Evolutionary conservation across 2,329 filamentous ascomycete species (phyloP).

Genomic region (Bipolaris cookei): DNA sequence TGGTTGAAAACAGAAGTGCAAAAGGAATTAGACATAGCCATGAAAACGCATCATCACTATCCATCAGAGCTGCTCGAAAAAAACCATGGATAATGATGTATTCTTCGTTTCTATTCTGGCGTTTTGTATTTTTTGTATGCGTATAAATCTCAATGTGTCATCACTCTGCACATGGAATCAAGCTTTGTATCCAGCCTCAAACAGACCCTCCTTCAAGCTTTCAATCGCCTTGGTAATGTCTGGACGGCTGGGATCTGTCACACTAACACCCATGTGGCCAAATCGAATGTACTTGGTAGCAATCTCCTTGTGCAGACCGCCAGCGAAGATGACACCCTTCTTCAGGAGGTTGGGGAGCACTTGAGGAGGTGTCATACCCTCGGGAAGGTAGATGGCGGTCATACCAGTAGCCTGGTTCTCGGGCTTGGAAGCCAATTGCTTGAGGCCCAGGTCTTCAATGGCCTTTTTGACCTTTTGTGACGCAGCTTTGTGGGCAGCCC

Average conservation of each 20-base stretch:
- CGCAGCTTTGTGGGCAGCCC: constrained; percentile 77
- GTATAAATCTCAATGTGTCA: background rate
- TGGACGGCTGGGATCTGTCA: constrained; percentile 77
- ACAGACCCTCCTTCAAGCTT: constrained; percentile 75
- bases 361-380: constrained; percentile 79
- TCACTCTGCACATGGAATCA: constrained; percentile 3
- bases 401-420: constrained; percentile 96
- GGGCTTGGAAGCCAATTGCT: constrained; percentile 82
- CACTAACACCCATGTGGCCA: constrained; percentile 96
- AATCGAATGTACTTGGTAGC: constrained; percentile 92
- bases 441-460: constrained; percentile 78
- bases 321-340: constrained; percentile 92
- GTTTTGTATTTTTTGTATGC: background rate
- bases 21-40: constrained; percentile 10
- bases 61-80: constrained; percentile 3
- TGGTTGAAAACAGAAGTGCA: background rate
- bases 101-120: constrained; percentile 14
- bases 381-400: constrained; percentile 96
- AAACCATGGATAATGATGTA: background rate
- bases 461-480: constrained; percentile 88
- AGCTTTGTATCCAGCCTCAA: constrained; percentile 71
- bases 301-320: constrained; percentile 95
- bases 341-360: constrained; percentile 83
- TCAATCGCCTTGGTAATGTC: constrained; percentile 86
- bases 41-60: constrained; percentile 5